Base-by-base conservation (phyloP, 78 protist species). In the Cyanophora paradoxa region DNA sequence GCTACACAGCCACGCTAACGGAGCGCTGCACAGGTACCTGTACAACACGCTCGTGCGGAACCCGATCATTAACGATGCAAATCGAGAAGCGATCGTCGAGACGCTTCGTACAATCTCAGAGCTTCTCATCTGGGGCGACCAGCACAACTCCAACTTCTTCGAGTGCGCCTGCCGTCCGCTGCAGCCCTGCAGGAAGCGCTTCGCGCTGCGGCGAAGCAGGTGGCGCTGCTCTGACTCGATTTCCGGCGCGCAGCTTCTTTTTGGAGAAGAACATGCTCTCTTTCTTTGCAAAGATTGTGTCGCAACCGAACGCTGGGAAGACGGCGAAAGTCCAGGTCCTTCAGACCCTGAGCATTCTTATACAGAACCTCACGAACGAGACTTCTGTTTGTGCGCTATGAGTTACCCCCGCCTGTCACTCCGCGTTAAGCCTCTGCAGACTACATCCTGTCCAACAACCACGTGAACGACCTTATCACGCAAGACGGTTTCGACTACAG, bases 101-200 rank as follows among this genome's bases (percentile, higher is more conserved):
- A 63, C 88, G 6, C 76, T 92, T 0, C 63, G 86, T 34, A 79
- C 72, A 61, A 62, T 88, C 11, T 82, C 92, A 13, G 96, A 92
- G 65, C 83, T 89, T 0, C 61, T 88, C 68, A 82, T 86, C 33
- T 92, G 96, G 96, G 93, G 93, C 48, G 96, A 92, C 64, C 90
- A 85, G 86, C 72, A 92, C 76, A 74, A 86, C 63, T 10, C 24
- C 0, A 22, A 22, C 31, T 64, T 85, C 22, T 78, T 89, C 20
- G 91, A 87, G 78, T 81, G 37, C 54, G n/a, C n/a, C n/a, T n/a
- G n/a, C n/a, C n/a, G n/a, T n/a, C n/a, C n/a, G n/a, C n/a, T n/a
- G n/a, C n/a, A n/a, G n/a, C n/a, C n/a, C n/a, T n/a, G n/a, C n/a
- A n/a, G n/a, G n/a, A n/a, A n/a, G n/a, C n/a, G n/a, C n/a, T n/a